Conservation (phyloP, 306 rosid genomes). For the Spatholobus suberectus region DNA sequence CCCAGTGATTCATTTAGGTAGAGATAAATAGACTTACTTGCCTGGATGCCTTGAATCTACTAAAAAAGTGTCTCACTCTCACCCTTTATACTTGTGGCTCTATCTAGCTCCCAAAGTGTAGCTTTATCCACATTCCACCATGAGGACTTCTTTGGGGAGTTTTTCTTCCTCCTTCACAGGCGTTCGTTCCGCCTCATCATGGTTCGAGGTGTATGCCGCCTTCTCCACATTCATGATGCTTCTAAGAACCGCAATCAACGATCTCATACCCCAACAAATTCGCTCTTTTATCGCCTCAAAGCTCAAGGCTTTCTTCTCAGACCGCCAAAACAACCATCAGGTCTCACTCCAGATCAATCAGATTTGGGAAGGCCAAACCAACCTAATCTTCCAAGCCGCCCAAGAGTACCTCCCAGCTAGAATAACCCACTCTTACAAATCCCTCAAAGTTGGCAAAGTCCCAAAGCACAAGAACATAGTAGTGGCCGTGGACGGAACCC, state of each 20-base stretch:
- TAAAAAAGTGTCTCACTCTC: no score
- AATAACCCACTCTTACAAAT: slow-evolving; percentile 30
- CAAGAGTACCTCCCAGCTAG: slow-evolving; percentile 37
- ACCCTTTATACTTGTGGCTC: not conserved
- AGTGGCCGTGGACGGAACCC: slow-evolving; percentile 25
- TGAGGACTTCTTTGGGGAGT: not conserved
- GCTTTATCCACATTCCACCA: not conserved
- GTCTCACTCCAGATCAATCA: slow-evolving; percentile 35
- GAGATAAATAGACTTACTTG: not conserved
- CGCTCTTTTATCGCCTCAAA: slow-evolving; percentile 22
- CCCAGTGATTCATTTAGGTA: no score
- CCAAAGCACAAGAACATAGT: not conserved
- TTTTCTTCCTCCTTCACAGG: slow-evolving; percentile 12
- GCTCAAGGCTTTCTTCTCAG: slow-evolving; percentile 12
- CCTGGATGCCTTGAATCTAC: no score
- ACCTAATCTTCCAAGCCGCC: slow-evolving; percentile 36
- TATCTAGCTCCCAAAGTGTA: not conserved
- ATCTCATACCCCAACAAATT: slow-evolving; percentile 36
- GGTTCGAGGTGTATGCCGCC: slow-evolving; percentile 52
- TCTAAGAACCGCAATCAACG: slow-evolving; percentile 44
- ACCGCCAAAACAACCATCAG: not conserved
- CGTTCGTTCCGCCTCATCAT: slow-evolving; percentile 45
- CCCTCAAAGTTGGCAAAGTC: slow-evolving; percentile 36
- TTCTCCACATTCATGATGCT: slow-evolving; percentile 52
- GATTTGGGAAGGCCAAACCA: slow-evolving; percentile 31